These are phyloP conservation scores for Zizania latifolia DNA, from an alignment of 176 grass and related monocot genomes.

Conservation along the genomic window DNA sequence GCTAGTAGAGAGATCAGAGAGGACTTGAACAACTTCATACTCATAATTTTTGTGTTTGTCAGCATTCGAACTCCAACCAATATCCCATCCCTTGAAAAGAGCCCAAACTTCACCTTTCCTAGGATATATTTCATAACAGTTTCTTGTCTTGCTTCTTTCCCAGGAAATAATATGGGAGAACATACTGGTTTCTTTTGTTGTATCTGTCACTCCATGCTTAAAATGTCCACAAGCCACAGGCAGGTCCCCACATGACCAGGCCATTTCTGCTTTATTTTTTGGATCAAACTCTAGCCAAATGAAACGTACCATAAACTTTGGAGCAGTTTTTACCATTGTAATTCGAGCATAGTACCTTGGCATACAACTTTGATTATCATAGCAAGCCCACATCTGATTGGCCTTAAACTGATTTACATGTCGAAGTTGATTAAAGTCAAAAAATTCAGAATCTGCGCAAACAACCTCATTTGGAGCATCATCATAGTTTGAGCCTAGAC, in stretches of 20 bases:
- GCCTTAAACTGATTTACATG: conserved; percentile 41
- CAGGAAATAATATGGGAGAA: conserved; percentile 58
- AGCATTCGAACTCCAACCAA: conserved; percentile 48
- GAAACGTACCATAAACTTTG: conserved; percentile 42
- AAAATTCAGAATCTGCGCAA: conserved; percentile 58
- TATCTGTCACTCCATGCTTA: conserved; percentile 38
- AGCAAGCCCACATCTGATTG: conserved; percentile 71
- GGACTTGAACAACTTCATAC: conserved; percentile 75
- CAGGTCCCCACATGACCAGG: conserved; percentile 45
- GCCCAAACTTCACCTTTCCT: conserved; percentile 81
- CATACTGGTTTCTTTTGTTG: conserved; percentile 39
- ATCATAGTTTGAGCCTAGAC: not conserved
- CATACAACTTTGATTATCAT: conserved; percentile 60
- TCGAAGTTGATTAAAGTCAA: conserved; percentile 51
- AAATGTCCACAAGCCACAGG: conserved; percentile 74
- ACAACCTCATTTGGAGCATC: conserved; percentile 16
- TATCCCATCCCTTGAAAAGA: conserved; percentile 72
- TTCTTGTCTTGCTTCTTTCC: conserved; percentile 37
- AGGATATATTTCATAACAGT: conserved; percentile 62
- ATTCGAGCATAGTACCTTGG: conserved; percentile 80
- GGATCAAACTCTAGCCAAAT: conserved; percentile 70
- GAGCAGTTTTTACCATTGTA: conserved; percentile 37
- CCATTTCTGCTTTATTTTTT: conserved; percentile 25
- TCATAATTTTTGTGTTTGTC: conserved; percentile 28
- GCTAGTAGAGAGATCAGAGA: conserved; percentile 50